These are phyloP conservation scores for Microsporum audouinii DNA, from an alignment of 2,329 filamentous ascomycete species.

Conservation along the genomic window DNA sequence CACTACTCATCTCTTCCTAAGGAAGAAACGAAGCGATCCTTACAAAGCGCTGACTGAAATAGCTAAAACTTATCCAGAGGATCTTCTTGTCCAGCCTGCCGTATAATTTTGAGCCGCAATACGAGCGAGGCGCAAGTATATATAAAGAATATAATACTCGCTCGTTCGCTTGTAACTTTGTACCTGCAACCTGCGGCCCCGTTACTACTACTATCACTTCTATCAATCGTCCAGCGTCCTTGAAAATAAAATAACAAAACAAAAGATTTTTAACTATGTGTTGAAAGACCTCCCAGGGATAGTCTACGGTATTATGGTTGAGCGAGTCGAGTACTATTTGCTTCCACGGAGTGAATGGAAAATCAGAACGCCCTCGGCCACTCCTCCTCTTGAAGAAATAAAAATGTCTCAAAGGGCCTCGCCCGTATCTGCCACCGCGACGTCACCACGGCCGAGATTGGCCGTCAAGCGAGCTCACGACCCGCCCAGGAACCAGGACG, in stretches of 20 bases:
- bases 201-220: background rate
- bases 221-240: background rate
- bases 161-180: background rate
- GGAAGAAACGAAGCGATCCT: background rate
- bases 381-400: background rate
- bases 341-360: constrained; percentile 2
- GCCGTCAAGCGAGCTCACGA: constrained; percentile 37
- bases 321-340: background rate
- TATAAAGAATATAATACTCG: background rate
- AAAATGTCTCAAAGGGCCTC: background rate
- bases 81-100: background rate
- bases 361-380: background rate
- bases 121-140: background rate
- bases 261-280: background rate
- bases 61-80: background rate
- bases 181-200: background rate
- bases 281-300: background rate
- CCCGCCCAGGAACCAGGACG: constrained; percentile 53
- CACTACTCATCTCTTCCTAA: too few species aligned
- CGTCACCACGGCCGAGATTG: constrained; percentile 25
- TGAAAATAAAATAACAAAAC: background rate
- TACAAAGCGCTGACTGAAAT: background rate
- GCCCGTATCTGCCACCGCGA: background rate
- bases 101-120: background rate
- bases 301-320: background rate